Conservation (phyloP, 2,329 filamentous ascomycete species). For the Trichoderma cornu-damae region DNA sequence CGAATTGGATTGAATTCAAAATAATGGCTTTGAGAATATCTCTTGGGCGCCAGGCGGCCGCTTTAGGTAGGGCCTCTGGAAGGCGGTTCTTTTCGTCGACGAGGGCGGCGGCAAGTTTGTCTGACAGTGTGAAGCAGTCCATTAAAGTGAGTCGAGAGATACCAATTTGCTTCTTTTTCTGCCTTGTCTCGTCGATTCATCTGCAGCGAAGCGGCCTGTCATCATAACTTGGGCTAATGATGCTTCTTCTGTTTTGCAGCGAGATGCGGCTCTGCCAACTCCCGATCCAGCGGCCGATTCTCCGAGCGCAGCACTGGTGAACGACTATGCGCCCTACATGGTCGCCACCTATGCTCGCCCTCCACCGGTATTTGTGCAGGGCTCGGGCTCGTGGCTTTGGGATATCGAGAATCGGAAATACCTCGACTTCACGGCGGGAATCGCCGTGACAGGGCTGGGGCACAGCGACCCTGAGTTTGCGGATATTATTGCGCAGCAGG, state of each 20-base stretch:
- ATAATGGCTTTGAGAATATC: constrained; percentile 39
- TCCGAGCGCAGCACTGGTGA: constrained; percentile 66
- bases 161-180: too few relatives aligned
- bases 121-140: constrained; percentile 31
- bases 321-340: constrained; percentile 80
- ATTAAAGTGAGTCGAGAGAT: constrained; percentile 30
- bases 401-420: constrained; percentile 86
- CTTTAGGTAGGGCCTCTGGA: constrained; percentile 26
- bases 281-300: constrained; percentile 71
- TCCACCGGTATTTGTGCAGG: constrained; percentile 81
- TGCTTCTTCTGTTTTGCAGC: constrained; percentile 16
- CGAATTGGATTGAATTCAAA: background rate
- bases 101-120: constrained; percentile 35
- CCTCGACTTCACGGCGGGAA: constrained; percentile 91
- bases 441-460: constrained; percentile 88
- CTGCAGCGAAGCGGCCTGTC: too few relatives aligned
- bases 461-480: constrained; percentile 80
- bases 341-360: constrained; percentile 92
- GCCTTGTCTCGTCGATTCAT: too few relatives aligned
- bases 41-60: constrained; percentile 36
- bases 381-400: constrained; percentile 81
- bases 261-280: constrained; percentile 47
- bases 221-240: too few relatives aligned
- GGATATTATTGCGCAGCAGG: constrained; percentile 72
- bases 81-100: constrained; percentile 32